These are phyloP conservation scores for Eragrostis tef DNA, from an alignment of 202 grass and related monocot species.

Conservation along the genomic window DNA sequence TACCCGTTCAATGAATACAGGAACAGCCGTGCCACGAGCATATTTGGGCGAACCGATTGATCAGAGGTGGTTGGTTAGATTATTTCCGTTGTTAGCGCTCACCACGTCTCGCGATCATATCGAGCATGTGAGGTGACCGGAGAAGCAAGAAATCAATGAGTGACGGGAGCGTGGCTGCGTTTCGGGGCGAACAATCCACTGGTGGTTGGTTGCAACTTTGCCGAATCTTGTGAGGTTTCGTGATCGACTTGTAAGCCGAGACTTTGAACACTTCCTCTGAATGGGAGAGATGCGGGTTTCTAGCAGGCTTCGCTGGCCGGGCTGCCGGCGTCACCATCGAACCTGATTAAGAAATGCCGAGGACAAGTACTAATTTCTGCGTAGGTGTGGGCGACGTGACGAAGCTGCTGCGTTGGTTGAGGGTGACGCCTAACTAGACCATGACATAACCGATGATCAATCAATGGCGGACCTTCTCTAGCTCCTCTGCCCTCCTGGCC, in stretches of 20 bases:
- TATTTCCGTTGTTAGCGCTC: not conserved
- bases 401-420: not conserved
- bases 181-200: constrained; percentile 31
- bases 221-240: constrained; percentile 38
- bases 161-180: constrained; percentile 30
- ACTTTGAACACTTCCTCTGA: constrained; percentile 30
- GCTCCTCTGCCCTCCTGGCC: not conserved
- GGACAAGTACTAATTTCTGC: constrained; percentile 3
- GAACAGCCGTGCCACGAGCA: not conserved
- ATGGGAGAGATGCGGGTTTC: not conserved
- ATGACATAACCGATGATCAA: constrained; percentile 9
- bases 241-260: constrained; percentile 1
- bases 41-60: not conserved
- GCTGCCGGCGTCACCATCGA: constrained; percentile 15
- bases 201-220: constrained; percentile 15
- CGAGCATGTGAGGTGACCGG: not conserved
- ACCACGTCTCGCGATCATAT: not conserved
- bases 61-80: not conserved
- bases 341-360: constrained; percentile 35
- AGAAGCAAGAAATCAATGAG: constrained; percentile 18
- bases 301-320: not conserved
- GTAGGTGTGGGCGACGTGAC: constrained; percentile 19
- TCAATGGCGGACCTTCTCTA: not conserved
- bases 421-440: constrained; percentile 32
- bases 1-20: not conserved